Evolutionary conservation across 208 protist species (phyloP).

Genomic region (Trypanosoma congolense): DNA sequence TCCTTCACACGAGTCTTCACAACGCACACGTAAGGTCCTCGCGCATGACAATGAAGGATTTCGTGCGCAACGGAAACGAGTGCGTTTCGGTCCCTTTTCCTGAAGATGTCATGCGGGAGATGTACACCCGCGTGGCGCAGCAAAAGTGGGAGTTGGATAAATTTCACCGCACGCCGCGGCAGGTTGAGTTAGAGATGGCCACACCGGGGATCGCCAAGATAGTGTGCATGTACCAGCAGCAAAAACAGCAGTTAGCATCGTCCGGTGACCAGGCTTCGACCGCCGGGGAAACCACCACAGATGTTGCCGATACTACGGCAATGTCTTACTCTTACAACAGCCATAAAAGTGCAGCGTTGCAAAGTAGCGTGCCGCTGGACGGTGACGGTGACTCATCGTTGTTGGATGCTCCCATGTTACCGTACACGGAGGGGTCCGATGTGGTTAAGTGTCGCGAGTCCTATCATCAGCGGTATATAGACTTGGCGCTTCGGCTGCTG

Average conservation of each 20-base stretch:
- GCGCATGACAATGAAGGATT: slow-evolving; percentile 55
- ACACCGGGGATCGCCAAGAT: slow-evolving; percentile 28
- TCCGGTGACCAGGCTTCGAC: background rate
- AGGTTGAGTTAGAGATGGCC: slow-evolving; percentile 40
- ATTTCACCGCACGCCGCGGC: slow-evolving; percentile 63
- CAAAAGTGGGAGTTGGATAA: slow-evolving; percentile 75
- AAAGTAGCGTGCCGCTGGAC: background rate
- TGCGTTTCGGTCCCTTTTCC: slow-evolving; percentile 69
- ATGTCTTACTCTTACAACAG: background rate
- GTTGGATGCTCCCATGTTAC: slow-evolving; percentile 34
- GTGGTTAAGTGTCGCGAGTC: slow-evolving; percentile 47
- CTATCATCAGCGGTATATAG: slow-evolving; percentile 44
- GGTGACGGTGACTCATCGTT: slow-evolving; percentile 18
- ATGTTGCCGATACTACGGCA: background rate
- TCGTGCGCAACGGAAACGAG: slow-evolving; percentile 58
- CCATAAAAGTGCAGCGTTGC: background rate
- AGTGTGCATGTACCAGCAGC: slow-evolving; percentile 15
- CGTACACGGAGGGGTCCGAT: slow-evolving; percentile 40
- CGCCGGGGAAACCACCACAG: background rate
- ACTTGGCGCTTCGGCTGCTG: slow-evolving; percentile 37
- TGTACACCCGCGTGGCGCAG: slow-evolving; percentile 57
- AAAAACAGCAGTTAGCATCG: slow-evolving; percentile 7
- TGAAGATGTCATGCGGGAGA: slow-evolving; percentile 57
- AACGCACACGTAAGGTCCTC: slow-evolving; percentile 46
- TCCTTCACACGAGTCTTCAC: slow-evolving; percentile 86